Conservation (phyloP, 2,329 filamentous ascomycete species). For the Phaeosphaeria sp. region DNA sequence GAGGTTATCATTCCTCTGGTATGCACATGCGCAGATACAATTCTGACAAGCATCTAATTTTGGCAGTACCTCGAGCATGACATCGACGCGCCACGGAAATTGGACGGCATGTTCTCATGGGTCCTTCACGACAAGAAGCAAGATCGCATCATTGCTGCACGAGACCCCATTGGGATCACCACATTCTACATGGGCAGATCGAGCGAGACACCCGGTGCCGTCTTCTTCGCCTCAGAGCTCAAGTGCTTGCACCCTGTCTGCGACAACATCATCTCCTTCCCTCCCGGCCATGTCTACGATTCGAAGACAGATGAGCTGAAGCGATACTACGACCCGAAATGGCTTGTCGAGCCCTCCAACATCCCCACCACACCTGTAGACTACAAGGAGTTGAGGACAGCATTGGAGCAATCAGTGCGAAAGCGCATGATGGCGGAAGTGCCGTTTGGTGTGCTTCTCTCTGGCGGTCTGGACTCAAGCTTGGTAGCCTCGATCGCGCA, state of each 20-base stretch:
- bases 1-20: constrained; percentile 98
- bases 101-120: constrained; percentile 99
- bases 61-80: constrained; percentile 87
- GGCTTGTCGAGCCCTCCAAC: constrained; percentile 81
- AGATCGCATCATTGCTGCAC: constrained; percentile 89
- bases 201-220: constrained; percentile 79
- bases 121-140: constrained; percentile 95
- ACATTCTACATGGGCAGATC: constrained; percentile 95
- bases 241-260: constrained; percentile 93
- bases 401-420: constrained; percentile 87
- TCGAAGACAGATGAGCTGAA: constrained; percentile 86
- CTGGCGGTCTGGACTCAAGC: constrained; percentile 94
- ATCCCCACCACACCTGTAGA: constrained; percentile 83
- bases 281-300: constrained; percentile 94
- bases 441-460: constrained; percentile 93
- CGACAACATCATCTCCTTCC: constrained; percentile 93
- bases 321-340: constrained; percentile 88
- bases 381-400: constrained; percentile 79
- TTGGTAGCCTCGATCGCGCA: constrained; percentile 95
- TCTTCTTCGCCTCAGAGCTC: constrained; percentile 96
- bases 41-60: constrained; percentile 22
- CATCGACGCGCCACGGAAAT: constrained; percentile 87
- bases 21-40: constrained; percentile 46
- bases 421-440: constrained; percentile 99
- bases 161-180: constrained; percentile 96